Percentiles rank a stretch among this genome's conserved stretches.
Conservation (phyloP, 805 yeast species). For the Monosporozyma aerobia region DNA sequence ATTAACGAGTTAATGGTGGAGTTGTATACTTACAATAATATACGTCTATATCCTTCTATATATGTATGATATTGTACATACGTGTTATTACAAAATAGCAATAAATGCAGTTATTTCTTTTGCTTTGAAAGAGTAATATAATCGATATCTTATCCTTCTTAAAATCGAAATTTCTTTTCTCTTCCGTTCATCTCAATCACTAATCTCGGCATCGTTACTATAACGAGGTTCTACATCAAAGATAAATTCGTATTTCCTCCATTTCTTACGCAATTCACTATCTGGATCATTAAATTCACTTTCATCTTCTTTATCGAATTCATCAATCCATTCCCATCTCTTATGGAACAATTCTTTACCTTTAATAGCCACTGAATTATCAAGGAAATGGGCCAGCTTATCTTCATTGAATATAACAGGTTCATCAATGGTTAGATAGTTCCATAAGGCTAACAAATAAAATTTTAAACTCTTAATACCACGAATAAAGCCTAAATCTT, state of each 20-base stretch:
- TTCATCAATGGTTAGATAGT: conserved; percentile 39
- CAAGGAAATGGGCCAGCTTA: conserved; percentile 10
- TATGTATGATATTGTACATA: not conserved
- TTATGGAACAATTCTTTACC: conserved; percentile 16
- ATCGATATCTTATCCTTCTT: not conserved
- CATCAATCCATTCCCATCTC: conserved; percentile 33
- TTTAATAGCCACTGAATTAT: conserved; percentile 5
- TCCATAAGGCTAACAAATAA: conserved; percentile 56
- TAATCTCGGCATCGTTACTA: conserved; percentile 24
- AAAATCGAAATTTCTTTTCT: not conserved
- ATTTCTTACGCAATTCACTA: conserved; percentile 26
- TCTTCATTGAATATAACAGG: conserved; percentile 21
- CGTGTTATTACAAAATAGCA: not conserved
- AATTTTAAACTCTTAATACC: conserved; percentile 69
- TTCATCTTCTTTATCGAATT: conserved; percentile 30
- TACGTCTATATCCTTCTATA: not conserved
- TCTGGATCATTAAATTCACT: conserved; percentile 24
- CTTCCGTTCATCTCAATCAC: conserved; percentile 17
- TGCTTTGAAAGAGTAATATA: not conserved
- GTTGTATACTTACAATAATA: not conserved
- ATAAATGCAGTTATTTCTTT: not conserved
- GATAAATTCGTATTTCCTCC: conserved; percentile 30
- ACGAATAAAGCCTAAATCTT: conserved; percentile 78
- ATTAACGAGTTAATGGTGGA: not conserved
- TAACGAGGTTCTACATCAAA: conserved; percentile 30